Percentiles rank a stretch among this genome's conserved stretches.
These are phyloP conservation scores for Physcomitrellopsis africana DNA, from an alignment of 225 moss, liverwort and hornwort species.

Conservation along the genomic window DNA sequence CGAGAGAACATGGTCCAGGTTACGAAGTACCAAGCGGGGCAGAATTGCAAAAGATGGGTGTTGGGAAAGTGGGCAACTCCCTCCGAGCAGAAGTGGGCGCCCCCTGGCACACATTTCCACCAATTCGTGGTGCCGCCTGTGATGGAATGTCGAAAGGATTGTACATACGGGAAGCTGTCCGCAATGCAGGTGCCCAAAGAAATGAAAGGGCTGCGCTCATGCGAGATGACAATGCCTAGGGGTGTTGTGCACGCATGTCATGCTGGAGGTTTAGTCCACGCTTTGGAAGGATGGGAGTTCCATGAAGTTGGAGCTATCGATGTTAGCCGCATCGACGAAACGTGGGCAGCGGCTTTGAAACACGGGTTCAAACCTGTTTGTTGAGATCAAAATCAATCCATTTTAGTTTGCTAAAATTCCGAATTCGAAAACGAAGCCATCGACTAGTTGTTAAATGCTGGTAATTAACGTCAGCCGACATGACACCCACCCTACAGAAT, in stretches of 20 bases:
- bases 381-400: not conserved
- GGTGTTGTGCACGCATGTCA: conserved; percentile 62
- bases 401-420: not conserved
- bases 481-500: too few species aligned
- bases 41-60: conserved; percentile 74
- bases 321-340: conserved; percentile 50
- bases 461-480: too few species aligned
- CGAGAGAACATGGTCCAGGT: conserved; percentile 73
- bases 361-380: conserved; percentile 58
- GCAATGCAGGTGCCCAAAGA: conserved; percentile 83
- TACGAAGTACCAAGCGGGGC: conserved; percentile 85
- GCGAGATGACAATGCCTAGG: conserved; percentile 77
- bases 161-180: conserved; percentile 83
- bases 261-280: conserved; percentile 59
- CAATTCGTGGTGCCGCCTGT: conserved; percentile 91
- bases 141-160: conserved; percentile 68
- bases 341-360: conserved; percentile 54
- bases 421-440: too few species aligned
- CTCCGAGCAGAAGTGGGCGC: conserved; percentile 75
- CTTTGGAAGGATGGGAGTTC: conserved; percentile 60
- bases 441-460: too few species aligned
- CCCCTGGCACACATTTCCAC: conserved; percentile 77
- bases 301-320: conserved; percentile 66
- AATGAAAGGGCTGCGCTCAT: conserved; percentile 81
- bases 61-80: conserved; percentile 82